Evolutionary conservation across 2,329 filamentous ascomycete species (phyloP), one percentile per base, ranked within the genome.

Genomic region (Fusarium newnesense): DNA sequence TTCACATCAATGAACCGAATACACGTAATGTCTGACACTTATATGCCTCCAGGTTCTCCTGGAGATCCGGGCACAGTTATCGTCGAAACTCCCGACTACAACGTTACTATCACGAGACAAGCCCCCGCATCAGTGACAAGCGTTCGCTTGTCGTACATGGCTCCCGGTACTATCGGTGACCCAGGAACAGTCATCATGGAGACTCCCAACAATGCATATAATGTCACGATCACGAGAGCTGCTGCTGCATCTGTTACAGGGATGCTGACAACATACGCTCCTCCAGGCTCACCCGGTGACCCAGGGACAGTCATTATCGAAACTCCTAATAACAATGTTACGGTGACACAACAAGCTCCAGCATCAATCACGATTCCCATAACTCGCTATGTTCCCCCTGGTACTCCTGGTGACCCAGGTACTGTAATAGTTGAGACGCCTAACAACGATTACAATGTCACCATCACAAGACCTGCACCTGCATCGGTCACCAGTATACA

Each of bases 261-360:
- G 2, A 37, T 46, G 21, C 30, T 62, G 30, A 62, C 59, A 44
- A 57, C 39, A 21, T 62, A 57, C 16, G 54, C 39, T 7, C 30
- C 47, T 13, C 59, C 59, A 10, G 49, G 24, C 13, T 19, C 21
- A 18, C 28, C 59, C 15, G 59, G 59, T 11, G 59, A 56, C 18
- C 59, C 59, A 18, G 59, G 59, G 13, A 61, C 60, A 21, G 18
- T 62, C 4, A 56, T 62, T 19, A 13, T 62, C 11, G 60, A 62
- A 26, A 62, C 60, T 11, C 60, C 60, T 9, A 50, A 57, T 46
- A 57, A 57, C 16, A 62, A 62, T 18, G 60, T 62, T 16, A 62
- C 50, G 21, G 44, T 62, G 9, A 62, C 60, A n/a, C 40, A n/a
- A 43, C 40, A 43, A n/a, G 40, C 40, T 26, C 40, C 40, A 12